Conservation (phyloP, 371 early-diverging fungal genomes). For the Mucor irregularis region DNA sequence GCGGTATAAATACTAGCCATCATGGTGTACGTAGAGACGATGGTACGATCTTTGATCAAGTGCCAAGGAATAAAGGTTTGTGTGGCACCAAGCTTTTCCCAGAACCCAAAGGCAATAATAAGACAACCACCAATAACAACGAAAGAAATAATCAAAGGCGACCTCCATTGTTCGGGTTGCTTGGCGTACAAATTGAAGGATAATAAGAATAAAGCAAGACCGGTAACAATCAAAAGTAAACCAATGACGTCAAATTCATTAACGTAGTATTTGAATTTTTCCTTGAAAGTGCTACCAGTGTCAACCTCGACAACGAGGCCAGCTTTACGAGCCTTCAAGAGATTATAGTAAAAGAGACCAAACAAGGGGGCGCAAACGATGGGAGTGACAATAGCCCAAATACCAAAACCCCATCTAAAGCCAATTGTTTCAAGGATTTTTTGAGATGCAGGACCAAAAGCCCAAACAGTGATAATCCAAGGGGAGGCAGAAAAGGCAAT, state of each 20-base stretch:
- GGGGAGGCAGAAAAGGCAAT: constrained; percentile 20
- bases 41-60: constrained; percentile 18
- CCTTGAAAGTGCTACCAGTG: not conserved
- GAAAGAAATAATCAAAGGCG: constrained; percentile 20
- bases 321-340: constrained; percentile 19
- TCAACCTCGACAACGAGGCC: constrained; percentile 14
- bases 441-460: constrained; percentile 16
- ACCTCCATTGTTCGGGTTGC: constrained; percentile 12
- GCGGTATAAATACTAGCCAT: constrained; percentile 8
- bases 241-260: constrained; percentile 16
- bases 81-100: constrained; percentile 12
- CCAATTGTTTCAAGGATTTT: constrained; percentile 17
- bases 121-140: constrained; percentile 9
- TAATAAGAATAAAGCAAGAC: constrained; percentile 18
- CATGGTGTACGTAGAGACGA: constrained; percentile 20
- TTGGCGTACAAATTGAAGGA: constrained; percentile 14
- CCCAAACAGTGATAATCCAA: constrained; percentile 20
- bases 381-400: constrained; percentile 20
- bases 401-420: constrained; percentile 26
- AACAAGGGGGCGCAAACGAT: constrained; percentile 5
- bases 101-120: constrained; percentile 13
- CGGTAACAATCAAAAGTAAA: constrained; percentile 14
- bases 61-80: constrained; percentile 21
- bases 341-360: constrained; percentile 18
- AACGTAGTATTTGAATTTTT: constrained; percentile 4